Conservation (phyloP, 306 rosid species). For the Fragaria ananassa region DNA sequence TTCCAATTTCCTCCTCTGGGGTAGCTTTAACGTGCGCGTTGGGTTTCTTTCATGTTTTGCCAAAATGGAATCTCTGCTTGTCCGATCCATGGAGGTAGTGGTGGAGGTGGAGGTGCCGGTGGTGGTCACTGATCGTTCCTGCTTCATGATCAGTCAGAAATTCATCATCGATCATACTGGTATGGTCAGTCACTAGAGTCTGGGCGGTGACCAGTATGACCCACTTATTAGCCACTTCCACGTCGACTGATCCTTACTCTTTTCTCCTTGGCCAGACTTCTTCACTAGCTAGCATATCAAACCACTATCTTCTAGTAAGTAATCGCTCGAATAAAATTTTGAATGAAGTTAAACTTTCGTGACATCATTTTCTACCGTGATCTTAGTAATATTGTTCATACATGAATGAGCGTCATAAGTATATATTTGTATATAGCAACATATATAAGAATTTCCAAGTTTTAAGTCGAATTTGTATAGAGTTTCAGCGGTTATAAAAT, state of each 20-base stretch:
- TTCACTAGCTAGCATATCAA: not conserved
- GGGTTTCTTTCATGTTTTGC: conserved; percentile 69
- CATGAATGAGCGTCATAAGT: no score
- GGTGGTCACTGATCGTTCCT: conserved; percentile 21
- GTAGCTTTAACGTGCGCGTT: conserved; percentile 56
- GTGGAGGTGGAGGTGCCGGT: conserved; percentile 19
- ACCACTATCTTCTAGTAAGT: not conserved
- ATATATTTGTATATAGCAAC: no score
- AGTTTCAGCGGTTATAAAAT: no score
- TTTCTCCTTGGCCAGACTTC: not conserved
- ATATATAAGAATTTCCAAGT: no score
- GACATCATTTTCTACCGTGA: no score
- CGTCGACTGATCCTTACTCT: not conserved
- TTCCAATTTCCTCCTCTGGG: not conserved
- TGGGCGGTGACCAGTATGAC: not conserved
- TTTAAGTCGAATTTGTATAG: no score
- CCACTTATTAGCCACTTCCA: not conserved
- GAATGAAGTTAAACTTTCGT: no score
- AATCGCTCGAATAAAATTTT: no score
- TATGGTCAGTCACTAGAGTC: conserved; percentile 12
- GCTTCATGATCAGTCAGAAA: conserved; percentile 5
- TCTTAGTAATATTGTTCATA: no score
- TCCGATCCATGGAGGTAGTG: conserved; percentile 20
- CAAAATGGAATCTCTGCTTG: conserved; percentile 59
- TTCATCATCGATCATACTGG: not conserved